Base-by-base conservation (phyloP, 1,284 basidiomycete species). In the Exobasidium rhododendri region DNA sequence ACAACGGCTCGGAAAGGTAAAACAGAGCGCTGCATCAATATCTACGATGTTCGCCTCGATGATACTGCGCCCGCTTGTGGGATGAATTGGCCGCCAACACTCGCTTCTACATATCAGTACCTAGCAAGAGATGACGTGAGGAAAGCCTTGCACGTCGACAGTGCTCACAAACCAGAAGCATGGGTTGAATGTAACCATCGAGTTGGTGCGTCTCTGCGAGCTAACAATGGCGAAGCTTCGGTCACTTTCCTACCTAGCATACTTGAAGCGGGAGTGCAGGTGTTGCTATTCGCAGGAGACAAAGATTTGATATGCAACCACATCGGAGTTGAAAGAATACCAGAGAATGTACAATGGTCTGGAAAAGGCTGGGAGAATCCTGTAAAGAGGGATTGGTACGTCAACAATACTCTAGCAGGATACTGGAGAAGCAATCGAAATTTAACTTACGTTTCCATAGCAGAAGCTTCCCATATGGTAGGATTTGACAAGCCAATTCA, bases 71-170 rank as follows among this genome's bases (percentile, higher is more conserved):
- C 94, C n/a, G 88, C 87, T 2, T 99, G 94, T 80, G 94, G 94
- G 0, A 91, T 97, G 91, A 94, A 94, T 80, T 99, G 94, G 94
- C 94, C 94, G 3, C 87, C 88, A n/a, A 91, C 92, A 68, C 85
- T 98, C 26, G 80, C 83, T 7, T 86, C 88, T 52, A 84, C 97
- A 43, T 89, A 88, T 46, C 82, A 83, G 2, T 97, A 94, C 77
- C 85, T 99, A 6, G 74, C 93, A 88, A 86, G 90, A 13, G 71
- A 81, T 10, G 92, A 94, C 67, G 94, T 98, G 52, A 84, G 92
- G 14, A 72, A 70, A 0, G 90, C 93, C 0, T 82, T 99, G 3
- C 94, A 98, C 75, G 94, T 94, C 0, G 69, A 78, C 31, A 62
- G 65, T 30, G 82, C 81, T 1, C 84, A 84, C 22, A 89, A 93